Base-by-base conservation (phyloP, 768 basidiomycete genomes). In the Astraeus odoratus region DNA sequence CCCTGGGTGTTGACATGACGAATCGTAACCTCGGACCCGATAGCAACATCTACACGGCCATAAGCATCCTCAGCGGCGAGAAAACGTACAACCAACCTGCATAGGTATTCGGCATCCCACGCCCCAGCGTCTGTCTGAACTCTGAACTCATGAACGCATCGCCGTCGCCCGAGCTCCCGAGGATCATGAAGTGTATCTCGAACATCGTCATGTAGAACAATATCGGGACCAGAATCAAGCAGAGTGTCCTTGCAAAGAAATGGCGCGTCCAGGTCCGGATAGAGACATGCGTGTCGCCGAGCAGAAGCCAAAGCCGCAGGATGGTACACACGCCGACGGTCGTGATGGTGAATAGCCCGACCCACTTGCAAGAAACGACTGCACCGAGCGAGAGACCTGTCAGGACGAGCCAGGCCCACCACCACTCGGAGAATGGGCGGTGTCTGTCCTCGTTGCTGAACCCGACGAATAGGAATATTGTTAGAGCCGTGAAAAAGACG, bases 101-200 rank as follows among this genome's bases (percentile, higher is more conserved):
- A 63, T 73, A 93, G 0, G 95, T 98, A 62, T 99, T 93, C 9
- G 75, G 73, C 96, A 98, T 97, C 6, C 84, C 79, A 35, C 81
- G 82, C 13, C 82, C 74, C 10, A 99, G 72, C 0, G 94, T 97
- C 59, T 98, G 95, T 67, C 97, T 94, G 70, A 99, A 99, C 61
- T 93, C 94, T 2, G 92, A 89, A 68, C 89, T 95, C 96, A 99
- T 99, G 67, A 99, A 99, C 1, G 94, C 93, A 61, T 98, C 96
- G 0, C 96, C 96, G 42, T 98, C 95, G 25, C 96, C 96, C 2
- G 88, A 86, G 64, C 85, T 86, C 57, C 81, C 77, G 23, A 99
- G 71, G 53, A 99, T 76, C 58, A 83, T 57, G 67, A 98, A 97
- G 63, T 99, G 96, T 42, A 99, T 81, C 65, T 85, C 77, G 71